Evolutionary conservation across 2,329 filamentous ascomycete genomes (phyloP).

Genomic region (Verticillium nubilum): DNA sequence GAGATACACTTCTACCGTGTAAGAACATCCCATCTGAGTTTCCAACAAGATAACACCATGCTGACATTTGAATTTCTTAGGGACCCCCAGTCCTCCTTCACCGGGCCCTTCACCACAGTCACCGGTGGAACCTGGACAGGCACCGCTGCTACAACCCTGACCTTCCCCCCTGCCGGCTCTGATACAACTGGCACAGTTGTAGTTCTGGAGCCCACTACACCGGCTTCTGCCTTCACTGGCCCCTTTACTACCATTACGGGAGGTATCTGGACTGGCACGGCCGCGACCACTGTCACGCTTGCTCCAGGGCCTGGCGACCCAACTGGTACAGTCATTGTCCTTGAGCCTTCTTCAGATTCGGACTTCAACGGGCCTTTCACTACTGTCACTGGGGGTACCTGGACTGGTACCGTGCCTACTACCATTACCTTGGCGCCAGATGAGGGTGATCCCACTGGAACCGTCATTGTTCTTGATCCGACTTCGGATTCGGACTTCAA

Average conservation of each 20-base stretch:
- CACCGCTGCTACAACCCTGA: neutral
- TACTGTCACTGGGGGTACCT: neutral
- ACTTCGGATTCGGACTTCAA: neutral
- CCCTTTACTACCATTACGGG: constrained; percentile 1
- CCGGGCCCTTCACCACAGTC: neutral
- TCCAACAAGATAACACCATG: neutral
- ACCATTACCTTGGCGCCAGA: neutral
- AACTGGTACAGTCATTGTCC: neutral
- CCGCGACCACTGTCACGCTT: neutral
- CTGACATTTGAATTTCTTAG: too few relatives aligned
- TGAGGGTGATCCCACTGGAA: neutral
- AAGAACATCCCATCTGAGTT: neutral
- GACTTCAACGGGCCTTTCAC: neutral
- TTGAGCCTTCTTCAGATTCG: neutral
- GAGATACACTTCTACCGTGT: neutral
- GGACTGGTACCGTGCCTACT: neutral
- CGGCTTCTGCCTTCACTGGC: neutral
- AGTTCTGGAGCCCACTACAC: neutral
- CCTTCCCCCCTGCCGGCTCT: neutral
- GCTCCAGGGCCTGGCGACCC: neutral
- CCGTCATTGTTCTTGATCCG: neutral
- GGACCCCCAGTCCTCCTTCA: neutral
- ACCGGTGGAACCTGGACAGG: neutral
- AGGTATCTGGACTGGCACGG: neutral
- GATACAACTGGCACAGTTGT: neutral